These are phyloP conservation scores for Microcyclosporella mali DNA, from an alignment of 2,329 filamentous ascomycete genomes.

Conservation along the genomic window DNA sequence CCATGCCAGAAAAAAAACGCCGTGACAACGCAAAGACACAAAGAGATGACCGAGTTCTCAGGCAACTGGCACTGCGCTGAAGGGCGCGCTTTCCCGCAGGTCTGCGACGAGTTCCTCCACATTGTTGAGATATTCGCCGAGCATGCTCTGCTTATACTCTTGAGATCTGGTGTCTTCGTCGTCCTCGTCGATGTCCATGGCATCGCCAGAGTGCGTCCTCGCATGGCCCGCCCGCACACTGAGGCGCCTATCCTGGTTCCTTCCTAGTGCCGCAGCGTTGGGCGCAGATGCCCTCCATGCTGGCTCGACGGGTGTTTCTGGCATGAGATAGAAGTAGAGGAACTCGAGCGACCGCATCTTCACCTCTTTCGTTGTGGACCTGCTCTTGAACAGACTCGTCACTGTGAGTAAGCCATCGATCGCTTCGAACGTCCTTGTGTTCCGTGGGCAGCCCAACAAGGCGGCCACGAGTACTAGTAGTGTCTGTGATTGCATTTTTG, in stretches of 20 bases:
- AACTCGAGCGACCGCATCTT: constrained; percentile 97
- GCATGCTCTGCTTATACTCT: constrained; percentile 72
- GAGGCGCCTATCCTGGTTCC: constrained; percentile 20
- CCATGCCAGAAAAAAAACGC: no score
- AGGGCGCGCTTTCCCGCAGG: constrained; percentile 70
- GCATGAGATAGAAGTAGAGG: constrained; percentile 97
- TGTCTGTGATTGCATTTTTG: constrained; percentile 83
- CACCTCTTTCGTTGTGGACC: constrained; percentile 76
- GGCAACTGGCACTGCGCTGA: constrained; percentile 29
- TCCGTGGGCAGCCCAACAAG: constrained; percentile 76
- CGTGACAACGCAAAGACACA: no score
- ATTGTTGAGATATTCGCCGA: constrained; percentile 71
- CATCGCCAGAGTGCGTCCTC: constrained; percentile 30
- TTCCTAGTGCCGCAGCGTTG: constrained; percentile 24
- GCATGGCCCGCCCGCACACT: constrained; percentile 19
- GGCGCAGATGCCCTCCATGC: constrained; percentile 19
- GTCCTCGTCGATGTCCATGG: constrained; percentile 31
- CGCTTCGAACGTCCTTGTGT: constrained; percentile 85
- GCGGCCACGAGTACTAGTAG: constrained; percentile 85
- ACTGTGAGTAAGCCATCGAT: constrained; percentile 88
- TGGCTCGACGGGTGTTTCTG: constrained; percentile 56
- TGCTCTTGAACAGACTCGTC: constrained; percentile 86
- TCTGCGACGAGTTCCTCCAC: constrained; percentile 78
- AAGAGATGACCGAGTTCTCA: no score
- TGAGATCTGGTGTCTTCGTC: constrained; percentile 54